phyloP scores from a whole-genome alignment of 495 filamentous ascomycete species.

The Rhizodiscina lignyota region DNA sequence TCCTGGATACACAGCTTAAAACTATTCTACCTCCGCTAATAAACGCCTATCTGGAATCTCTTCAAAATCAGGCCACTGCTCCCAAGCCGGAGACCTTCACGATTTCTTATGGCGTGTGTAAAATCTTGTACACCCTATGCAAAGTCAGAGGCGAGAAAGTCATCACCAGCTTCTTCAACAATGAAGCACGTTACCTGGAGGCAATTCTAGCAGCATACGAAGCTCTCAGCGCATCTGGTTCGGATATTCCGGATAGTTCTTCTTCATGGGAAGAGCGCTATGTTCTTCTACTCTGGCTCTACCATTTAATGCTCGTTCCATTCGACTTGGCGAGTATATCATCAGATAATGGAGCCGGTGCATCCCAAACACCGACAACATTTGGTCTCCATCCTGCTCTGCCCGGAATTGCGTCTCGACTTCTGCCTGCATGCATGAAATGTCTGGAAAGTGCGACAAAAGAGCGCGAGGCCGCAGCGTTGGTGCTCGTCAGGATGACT shows the following conservation, averaged over 20 bases:
- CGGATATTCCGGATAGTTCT: constrained; percentile 4
- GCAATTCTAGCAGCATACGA: constrained; percentile 54
- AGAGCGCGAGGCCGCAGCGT: constrained; percentile 70
- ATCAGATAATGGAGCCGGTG: constrained; percentile 21
- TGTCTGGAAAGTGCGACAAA: constrained; percentile 65
- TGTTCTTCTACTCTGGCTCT: constrained; percentile 79
- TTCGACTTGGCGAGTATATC: constrained; percentile 85
- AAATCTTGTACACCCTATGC: constrained; percentile 75
- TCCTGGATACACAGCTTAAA: constrained; percentile 78
- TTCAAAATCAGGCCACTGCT: constrained; percentile 16
- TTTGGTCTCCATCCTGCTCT: no score
- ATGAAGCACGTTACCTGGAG: constrained; percentile 73
- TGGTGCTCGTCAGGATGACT: constrained; percentile 64
- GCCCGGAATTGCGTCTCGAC: constrained; percentile 51
- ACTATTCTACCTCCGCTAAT: constrained; percentile 56
- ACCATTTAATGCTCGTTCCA: constrained; percentile 79
- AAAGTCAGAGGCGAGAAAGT: constrained; percentile 91
- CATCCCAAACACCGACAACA: constrained; percentile 28
- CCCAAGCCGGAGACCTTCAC: constrained; percentile 12
- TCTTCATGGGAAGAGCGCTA: constrained; percentile 81
- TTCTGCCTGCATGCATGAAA: constrained; percentile 51
- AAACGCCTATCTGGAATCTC: constrained; percentile 53
- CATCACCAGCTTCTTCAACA: constrained; percentile 73
- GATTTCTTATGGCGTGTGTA: constrained; percentile 53
- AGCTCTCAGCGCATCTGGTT: constrained; percentile 2